These are phyloP conservation scores for Apiospora kogelbergensis DNA, from an alignment of 2,329 filamentous ascomycete species.

Conservation along the genomic window DNA sequence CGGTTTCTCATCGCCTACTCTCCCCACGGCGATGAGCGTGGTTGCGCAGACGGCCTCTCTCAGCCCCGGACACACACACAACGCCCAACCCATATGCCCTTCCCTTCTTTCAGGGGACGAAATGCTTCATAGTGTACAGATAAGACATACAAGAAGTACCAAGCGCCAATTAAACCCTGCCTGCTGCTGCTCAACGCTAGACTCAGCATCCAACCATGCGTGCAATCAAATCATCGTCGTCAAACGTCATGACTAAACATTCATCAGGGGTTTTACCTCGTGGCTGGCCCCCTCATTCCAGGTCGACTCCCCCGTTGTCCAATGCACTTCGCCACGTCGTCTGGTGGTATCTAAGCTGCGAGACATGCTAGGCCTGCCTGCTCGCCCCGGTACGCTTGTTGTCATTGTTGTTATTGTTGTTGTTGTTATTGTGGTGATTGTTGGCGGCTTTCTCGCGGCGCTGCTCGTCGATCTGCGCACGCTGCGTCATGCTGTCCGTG, in stretches of 20 bases:
- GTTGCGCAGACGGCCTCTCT: background rate
- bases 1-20: background rate
- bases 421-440: slow-evolving; percentile 20
- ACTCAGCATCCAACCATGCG: background rate
- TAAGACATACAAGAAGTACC: background rate
- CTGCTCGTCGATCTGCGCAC: slow-evolving; percentile 85
- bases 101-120: background rate
- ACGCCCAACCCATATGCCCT: slow-evolving; percentile 1
- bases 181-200: slow-evolving; percentile 3
- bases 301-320: background rate
- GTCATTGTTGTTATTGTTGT: slow-evolving; percentile 24
- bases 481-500: slow-evolving; percentile 91
- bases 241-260: background rate
- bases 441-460: slow-evolving; percentile 77
- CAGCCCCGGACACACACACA: background rate
- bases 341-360: background rate
- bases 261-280: background rate
- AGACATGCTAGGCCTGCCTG: background rate
- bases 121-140: slow-evolving; percentile 8
- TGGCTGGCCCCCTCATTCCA: background rate
- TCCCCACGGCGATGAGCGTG: background rate
- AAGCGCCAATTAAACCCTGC: slow-evolving; percentile 1
- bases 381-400: background rate
- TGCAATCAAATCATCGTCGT: slow-evolving; percentile 3
- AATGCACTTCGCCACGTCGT: background rate